phyloP scores from a whole-genome alignment of 2,329 filamentous ascomycete genomes.

The Aureobasidium melanogenum region DNA sequence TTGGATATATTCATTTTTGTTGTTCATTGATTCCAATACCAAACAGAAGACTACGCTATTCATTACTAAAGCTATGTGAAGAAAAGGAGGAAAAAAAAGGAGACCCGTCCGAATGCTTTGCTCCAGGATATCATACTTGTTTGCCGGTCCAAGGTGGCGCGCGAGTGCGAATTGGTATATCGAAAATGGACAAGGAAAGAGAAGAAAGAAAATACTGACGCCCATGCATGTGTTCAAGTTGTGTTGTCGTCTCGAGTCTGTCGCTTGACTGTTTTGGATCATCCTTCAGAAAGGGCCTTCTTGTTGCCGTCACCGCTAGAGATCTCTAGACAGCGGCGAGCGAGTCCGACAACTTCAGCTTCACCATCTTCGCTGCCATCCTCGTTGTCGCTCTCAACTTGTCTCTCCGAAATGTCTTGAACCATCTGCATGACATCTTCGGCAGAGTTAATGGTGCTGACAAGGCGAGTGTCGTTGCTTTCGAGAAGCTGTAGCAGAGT shows the following conservation, averaged over 20 bases:
- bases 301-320: constrained; percentile 10
- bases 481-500: constrained; percentile 91
- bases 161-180: constrained; percentile 11
- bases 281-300: constrained; percentile 68
- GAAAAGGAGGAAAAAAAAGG: not conserved
- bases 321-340: constrained; percentile 80
- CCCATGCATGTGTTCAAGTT: not conserved
- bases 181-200: constrained; percentile 10
- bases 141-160: not conserved
- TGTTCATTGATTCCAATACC: not conserved
- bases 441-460: constrained; percentile 78
- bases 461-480: constrained; percentile 84
- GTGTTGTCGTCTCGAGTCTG: not conserved
- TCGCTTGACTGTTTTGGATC: not conserved
- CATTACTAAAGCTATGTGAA: constrained; percentile 9
- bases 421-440: constrained; percentile 91
- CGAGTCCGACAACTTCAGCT: constrained; percentile 83
- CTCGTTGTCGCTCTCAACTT: constrained; percentile 74
- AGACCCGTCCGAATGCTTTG: not conserved
- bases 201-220: not conserved
- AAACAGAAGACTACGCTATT: constrained; percentile 4
- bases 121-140: constrained; percentile 11
- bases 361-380: constrained; percentile 90
- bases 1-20: not conserved
- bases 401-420: constrained; percentile 79